phyloP scores from a whole-genome alignment of 1,284 basidiomycete genomes.

The Papiliotrema nemorosa region DNA sequence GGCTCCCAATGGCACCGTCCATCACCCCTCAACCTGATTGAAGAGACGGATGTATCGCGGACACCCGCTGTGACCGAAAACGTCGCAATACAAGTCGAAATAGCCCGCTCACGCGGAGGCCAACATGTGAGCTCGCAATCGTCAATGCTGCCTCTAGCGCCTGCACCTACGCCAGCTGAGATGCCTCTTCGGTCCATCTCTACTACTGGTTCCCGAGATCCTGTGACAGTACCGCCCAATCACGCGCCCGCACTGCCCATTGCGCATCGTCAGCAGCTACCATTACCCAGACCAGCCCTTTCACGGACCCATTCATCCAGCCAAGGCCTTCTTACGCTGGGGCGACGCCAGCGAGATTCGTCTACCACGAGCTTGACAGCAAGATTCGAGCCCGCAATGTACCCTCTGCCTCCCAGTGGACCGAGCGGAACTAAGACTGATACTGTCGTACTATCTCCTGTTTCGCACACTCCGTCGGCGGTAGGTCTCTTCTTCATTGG shows the following conservation, averaged over 20 bases:
- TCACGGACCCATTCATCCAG: constrained; percentile 10
- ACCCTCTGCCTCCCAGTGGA: constrained; percentile 24
- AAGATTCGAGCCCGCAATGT: constrained; percentile 26
- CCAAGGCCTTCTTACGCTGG: constrained; percentile 3
- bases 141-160: too few relatives aligned
- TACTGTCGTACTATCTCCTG: background rate
- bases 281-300: constrained; percentile 25
- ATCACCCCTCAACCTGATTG: too few relatives aligned
- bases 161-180: too few relatives aligned
- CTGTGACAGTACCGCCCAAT: too few relatives aligned
- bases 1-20: too few relatives aligned
- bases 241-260: background rate
- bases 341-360: constrained; percentile 11
- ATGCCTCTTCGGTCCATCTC: too few relatives aligned
- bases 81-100: too few relatives aligned
- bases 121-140: too few relatives aligned
- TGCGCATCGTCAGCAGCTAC: constrained; percentile 19
- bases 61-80: too few relatives aligned
- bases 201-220: too few relatives aligned
- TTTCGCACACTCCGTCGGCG: background rate
- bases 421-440: background rate
- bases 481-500: background rate
- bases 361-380: constrained; percentile 16
- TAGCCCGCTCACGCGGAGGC: too few relatives aligned
- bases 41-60: too few relatives aligned